phyloP scores from a whole-genome alignment of 2,329 filamentous ascomycete genomes.

The Torrubiellomyces zombiae region DNA sequence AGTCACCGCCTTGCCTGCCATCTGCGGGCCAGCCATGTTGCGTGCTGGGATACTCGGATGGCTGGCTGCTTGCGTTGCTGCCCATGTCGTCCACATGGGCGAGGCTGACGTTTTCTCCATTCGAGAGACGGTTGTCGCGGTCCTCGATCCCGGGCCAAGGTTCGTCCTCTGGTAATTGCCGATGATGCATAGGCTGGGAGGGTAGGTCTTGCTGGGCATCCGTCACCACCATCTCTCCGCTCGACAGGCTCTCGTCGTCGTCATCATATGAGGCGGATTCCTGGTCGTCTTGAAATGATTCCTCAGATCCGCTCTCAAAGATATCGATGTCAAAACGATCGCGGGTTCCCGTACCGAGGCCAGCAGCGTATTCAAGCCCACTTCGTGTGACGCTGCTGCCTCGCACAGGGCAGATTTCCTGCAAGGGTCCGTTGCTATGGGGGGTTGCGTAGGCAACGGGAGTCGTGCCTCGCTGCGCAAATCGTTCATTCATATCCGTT shows the following conservation, averaged over 20 bases:
- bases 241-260: constrained; percentile 9
- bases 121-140: constrained; percentile 23
- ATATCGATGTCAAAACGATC: constrained; percentile 19
- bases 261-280: constrained; percentile 9
- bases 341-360: too few relatives aligned
- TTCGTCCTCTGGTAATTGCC: constrained; percentile 33
- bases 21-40: constrained; percentile 22
- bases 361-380: too few relatives aligned
- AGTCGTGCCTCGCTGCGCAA: constrained; percentile 20
- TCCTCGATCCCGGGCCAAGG: constrained; percentile 41
- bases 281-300: constrained; percentile 13
- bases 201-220: too few relatives aligned
- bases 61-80: constrained; percentile 30
- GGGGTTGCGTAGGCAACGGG: constrained; percentile 65
- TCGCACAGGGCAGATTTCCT: constrained; percentile 19
- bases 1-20: constrained; percentile 12
- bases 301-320: constrained; percentile 19
- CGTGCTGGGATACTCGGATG: constrained; percentile 39
- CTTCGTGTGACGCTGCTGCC: constrained; percentile 13
- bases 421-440: constrained; percentile 42
- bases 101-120: constrained; percentile 36
- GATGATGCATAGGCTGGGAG: constrained; percentile 5
- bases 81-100: constrained; percentile 16
- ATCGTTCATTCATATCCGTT: constrained; percentile 16
- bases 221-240: constrained; percentile 12